Evolutionary conservation across 1,284 basidiomycete species (phyloP), one percentile per base, ranked within the genome.

Genomic region (Gymnopus androsaceus): DNA sequence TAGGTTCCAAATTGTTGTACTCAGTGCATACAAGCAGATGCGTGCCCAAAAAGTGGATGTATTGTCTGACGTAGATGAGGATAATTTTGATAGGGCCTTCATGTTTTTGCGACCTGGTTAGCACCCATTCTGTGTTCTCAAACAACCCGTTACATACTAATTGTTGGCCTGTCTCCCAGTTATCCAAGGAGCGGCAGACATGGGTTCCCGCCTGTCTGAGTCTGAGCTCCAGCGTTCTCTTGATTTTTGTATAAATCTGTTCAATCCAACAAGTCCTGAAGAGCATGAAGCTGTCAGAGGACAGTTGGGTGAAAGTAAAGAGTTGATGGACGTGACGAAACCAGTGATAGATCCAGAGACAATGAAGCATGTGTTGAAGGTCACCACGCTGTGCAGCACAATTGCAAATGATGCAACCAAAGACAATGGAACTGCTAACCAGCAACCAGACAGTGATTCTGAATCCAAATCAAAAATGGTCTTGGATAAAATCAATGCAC

Each of bases 1-100:
- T 56, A 87, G 84, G 58, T 88, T 88, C 64, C 77, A 86, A 61
- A 75, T 88, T 19, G 85, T 88, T n/a, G 86, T 88, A n/a, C 69
- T 87, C 25, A 84, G 84, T 59, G 85, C 85, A 62, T 88, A 88
- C 69, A 87, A 86, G 68, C 86, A 88, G 65, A 87, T 88, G 49
- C 78, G 81, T 11, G 75, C 83, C 2, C 84, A 87, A 64, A 74
- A 71, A 23, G 68, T 68, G n/a, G 75, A 79, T 58, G 75, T 87
- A 15, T 74, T 88, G 25, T 78, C 76, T 1, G 85, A 87, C 60
- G 74, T 87, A 34, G 77, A 82, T 52, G 83, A 87, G 64, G 80
- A 84, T 61, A 87, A 84, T 62, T 88, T 84, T 60, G 85, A 88
- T 66, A 79, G 81, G 49, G 85, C 85, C 19, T 87, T 88, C 65